phyloP scores from a whole-genome alignment of 805 yeast genomes.

The Starmerella ratchasimensis region DNA sequence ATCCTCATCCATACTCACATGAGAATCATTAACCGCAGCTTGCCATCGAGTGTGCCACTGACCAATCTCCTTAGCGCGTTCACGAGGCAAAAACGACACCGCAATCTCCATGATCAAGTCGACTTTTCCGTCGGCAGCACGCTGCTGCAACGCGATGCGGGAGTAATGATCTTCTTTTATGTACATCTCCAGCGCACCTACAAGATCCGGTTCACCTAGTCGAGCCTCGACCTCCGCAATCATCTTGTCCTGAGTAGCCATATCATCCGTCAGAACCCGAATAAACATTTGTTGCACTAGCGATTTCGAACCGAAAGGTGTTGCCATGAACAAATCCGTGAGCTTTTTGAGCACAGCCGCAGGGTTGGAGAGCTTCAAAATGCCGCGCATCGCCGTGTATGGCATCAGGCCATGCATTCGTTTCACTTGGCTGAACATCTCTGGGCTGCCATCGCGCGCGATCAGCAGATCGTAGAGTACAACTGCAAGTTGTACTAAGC shows the following conservation, averaged over 20 bases:
- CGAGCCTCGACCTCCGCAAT: constrained; percentile 35
- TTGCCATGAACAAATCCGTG: constrained; percentile 72
- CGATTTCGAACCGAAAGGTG: constrained; percentile 53
- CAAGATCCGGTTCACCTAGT: constrained; percentile 23
- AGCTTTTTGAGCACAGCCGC: constrained; percentile 65
- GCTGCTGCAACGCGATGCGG: constrained; percentile 23
- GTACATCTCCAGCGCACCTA: constrained; percentile 18
- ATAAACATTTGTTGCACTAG: constrained; percentile 63
- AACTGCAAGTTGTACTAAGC: constrained; percentile 70
- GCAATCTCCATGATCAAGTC: constrained; percentile 18
- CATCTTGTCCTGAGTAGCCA: constrained; percentile 45
- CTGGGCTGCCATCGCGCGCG: constrained; percentile 70
- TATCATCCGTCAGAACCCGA: constrained; percentile 60
- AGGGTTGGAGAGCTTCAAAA: constrained; percentile 76
- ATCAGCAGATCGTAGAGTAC: constrained; percentile 68
- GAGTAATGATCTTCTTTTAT: constrained; percentile 18
- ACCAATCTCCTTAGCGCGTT: constrained; percentile 17
- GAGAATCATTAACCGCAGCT: constrained; percentile 22
- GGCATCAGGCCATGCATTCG: constrained; percentile 70
- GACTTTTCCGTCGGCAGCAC: constrained; percentile 17
- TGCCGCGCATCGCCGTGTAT: constrained; percentile 59
- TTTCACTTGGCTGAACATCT: constrained; percentile 54
- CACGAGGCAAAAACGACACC: constrained; percentile 8
- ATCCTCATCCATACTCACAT: constrained; percentile 19
- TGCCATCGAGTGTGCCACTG: constrained; percentile 28